Evolutionary conservation across 2,329 filamentous ascomycete genomes (phyloP), one percentile per base, ranked within the genome.

Genomic region (Sordariomycetes sp.): DNA sequence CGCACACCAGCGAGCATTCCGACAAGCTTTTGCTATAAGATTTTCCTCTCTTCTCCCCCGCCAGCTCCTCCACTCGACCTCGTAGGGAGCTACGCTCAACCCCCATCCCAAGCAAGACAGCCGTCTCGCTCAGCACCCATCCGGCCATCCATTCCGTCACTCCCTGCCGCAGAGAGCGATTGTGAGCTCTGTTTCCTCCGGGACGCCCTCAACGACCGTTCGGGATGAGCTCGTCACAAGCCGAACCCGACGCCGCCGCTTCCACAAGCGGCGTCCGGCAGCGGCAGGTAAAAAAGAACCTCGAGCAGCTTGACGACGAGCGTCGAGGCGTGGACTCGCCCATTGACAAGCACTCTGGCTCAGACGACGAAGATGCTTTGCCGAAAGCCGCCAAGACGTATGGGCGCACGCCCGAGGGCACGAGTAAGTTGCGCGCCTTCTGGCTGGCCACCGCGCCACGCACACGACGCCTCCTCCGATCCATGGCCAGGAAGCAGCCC

Each of bases 371-470:
- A 50, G 67, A 70, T 37, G 68, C 94, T 72, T 72, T 94, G 59
- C 22, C 62, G 60, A 74, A 73, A 65, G 59, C 65, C 16, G 85
- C 84, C 70, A 93, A 90, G 77, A 96, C 91, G 0, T 96, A 89
- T 77, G 93, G 93, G 59, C 86, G 92, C 63, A 97, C 93, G 16
- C 90, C 90, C 34, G 88, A 92, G 74, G 93, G 93, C 67, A 95
- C 83, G 74, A 85, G 93, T 97, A 81, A 50, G 46, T 50, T 22
- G 20, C 12, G 7, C 22, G 11, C n/a, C n/a, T 50, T 20, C 22
- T 20, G 3, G 8, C 20, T 50, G 20, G 46, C 22, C 3, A 50
- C 14, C 7, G 7, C 14, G 35, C 35, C 14, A 22, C 3, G 6
- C 5, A n/a, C 6, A 22, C 18, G 12, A 16, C 20, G 16, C 11